Evolutionary conservation across 257 asterid species (phyloP), one percentile per base, ranked within the genome.

Genomic region (Gentiana macrophylla): DNA sequence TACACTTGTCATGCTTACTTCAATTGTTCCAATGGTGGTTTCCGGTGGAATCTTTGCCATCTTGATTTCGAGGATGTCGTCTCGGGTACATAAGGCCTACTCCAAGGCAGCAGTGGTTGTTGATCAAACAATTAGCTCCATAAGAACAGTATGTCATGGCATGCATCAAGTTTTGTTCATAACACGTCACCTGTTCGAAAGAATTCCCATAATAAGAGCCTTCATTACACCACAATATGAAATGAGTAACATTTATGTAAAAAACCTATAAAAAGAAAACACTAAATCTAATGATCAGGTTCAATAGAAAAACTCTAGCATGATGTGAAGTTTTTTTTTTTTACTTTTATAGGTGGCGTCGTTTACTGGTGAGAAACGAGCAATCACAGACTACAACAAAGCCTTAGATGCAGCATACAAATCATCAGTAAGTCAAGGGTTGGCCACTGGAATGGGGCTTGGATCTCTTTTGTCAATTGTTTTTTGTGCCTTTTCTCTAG

Each of bases 121-220:
- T 35, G 97, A 89, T 62, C 97, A 84, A 53, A 79, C 95, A 10
- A 76, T 89, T 47, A 94, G 92, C 59, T 73, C 97, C 57, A 86
- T 89, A n/a, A 74, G 89, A 72, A 86, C 92, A 35, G 97, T 89
- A 54, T 13, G 79, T 5, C 44, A 57, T 55, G n/a, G 8, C 5
- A 38, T 4, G 45, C 45, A 5, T 4, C 45, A 38, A 2, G 24
- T 24, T 24, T 24, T 24, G 24, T 24, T 24, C 24, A 24, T 24
- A 24, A 24, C 24, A 24, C 24, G 24, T 24, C 24, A 24, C 24
- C 24, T 24, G 24, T 24, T 24, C 24, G 24, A 24, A 24, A 24
- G 24, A 24, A 24, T 24, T 24, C 24, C 24, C 24, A 24, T 24
- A 24, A 0, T 0, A 24, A 24, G 24, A 24, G 24, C 24, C 24